Percentiles rank a stretch among this genome's conserved stretches.
phyloP scores from a whole-genome alignment of 495 filamentous ascomycete genomes.

The Aspergillus nidulans region DNA sequence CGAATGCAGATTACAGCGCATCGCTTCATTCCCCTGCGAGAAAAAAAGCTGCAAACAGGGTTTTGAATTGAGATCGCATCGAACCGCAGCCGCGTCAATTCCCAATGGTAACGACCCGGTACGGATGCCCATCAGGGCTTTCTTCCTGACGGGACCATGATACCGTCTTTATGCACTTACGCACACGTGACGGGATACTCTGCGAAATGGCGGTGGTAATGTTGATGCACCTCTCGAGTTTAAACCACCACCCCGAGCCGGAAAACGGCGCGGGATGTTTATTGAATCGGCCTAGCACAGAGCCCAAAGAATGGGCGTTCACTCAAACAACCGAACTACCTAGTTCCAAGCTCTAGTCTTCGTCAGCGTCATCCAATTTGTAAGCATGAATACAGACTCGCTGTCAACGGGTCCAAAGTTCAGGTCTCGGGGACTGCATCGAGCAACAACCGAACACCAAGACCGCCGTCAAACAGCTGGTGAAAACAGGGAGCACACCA shows the following conservation, averaged over 20 bases:
- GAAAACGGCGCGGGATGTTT: background rate
- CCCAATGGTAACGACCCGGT: background rate
- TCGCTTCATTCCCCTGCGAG: background rate
- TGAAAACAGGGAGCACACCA: background rate
- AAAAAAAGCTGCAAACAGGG: background rate
- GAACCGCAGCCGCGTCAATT: constrained; percentile 2
- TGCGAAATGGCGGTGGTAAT: background rate
- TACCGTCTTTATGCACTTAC: background rate
- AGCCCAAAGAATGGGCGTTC: background rate
- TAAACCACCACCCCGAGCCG: background rate
- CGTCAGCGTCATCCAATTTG: background rate
- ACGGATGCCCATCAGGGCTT: background rate
- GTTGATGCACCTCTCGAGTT: background rate
- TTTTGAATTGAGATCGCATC: constrained; percentile 1
- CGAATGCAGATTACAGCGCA: constrained; percentile 9
- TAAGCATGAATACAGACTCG: background rate
- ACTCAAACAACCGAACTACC: background rate
- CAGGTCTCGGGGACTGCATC: background rate
- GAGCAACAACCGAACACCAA: background rate
- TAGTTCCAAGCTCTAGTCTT: background rate
- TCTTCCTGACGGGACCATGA: background rate
- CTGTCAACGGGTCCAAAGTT: background rate
- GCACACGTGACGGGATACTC: background rate
- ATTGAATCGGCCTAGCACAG: background rate
- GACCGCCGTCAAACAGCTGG: background rate